A percentile compares a stretch with the other conserved stretches of the same genome.
phyloP scores from a whole-genome alignment of 208 protist species.

The Trypanosoma scelopori region DNA sequence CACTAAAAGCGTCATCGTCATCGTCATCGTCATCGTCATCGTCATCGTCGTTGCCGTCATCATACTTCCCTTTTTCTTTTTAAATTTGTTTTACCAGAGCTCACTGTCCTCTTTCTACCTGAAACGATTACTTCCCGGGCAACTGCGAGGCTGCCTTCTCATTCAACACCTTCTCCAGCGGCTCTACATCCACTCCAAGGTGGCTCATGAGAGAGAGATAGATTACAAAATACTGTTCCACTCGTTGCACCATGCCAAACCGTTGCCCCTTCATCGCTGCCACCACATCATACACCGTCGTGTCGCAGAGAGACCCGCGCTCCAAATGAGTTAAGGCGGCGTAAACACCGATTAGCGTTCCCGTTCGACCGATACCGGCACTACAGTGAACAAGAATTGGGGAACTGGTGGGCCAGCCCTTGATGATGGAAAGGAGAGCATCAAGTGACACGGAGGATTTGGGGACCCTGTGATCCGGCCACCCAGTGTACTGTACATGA shows the following conservation, averaged over 20 bases:
- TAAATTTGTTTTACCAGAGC: too few relatives aligned
- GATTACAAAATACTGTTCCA: conserved; percentile 88
- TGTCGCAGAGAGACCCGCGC: conserved; percentile 30
- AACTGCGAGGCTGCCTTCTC: neutral
- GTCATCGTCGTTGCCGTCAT: too few relatives aligned
- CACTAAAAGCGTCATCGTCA: too few relatives aligned
- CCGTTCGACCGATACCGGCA: conserved; percentile 83
- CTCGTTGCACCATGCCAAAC: conserved; percentile 81
- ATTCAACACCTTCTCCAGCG: conserved; percentile 13
- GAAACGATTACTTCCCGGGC: neutral
- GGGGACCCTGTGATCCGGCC: conserved; percentile 85
- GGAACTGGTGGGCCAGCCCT: conserved; percentile 10
- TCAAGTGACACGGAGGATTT: conserved; percentile 56
- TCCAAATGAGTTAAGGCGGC: conserved; percentile 41
- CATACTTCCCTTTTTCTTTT: too few relatives aligned
- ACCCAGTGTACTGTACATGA: conserved; percentile 82
- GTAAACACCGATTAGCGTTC: conserved; percentile 82
- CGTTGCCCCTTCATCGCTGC: conserved; percentile 53
- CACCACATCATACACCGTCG: conserved; percentile 46
- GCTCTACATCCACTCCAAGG: conserved; percentile 27
- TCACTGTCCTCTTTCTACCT: too few relatives aligned
- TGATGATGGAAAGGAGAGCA: conserved; percentile 52
- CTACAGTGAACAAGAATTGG: conserved; percentile 86
- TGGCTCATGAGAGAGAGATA: conserved; percentile 62
- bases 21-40: too few relatives aligned